Conservation (phyloP, 148 eudicot species). For the Chenopodium berlandieri region DNA sequence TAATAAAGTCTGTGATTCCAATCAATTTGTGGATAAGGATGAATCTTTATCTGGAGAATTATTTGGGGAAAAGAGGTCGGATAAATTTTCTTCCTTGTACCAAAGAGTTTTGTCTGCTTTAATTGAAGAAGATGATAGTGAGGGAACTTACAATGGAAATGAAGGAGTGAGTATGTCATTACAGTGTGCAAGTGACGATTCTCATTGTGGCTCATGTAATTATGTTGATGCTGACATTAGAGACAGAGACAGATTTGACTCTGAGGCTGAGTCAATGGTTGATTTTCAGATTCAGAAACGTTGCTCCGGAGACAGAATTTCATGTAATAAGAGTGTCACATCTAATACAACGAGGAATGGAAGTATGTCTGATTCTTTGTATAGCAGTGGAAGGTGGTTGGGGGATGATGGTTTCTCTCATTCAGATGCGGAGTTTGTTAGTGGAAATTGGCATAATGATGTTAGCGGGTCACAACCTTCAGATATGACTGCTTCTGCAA, state of each 20-base stretch:
- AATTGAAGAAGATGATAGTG: slow-evolving; percentile 57
- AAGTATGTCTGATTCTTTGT: slow-evolving; percentile 51
- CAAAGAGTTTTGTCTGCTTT: slow-evolving; percentile 58
- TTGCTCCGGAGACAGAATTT: slow-evolving; percentile 42
- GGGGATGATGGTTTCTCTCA: slow-evolving; percentile 51
- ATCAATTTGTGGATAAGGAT: slow-evolving; percentile 26
- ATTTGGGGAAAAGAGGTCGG: slow-evolving; percentile 29
- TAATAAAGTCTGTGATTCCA: slow-evolving; percentile 19
- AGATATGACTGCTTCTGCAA: slow-evolving; percentile 23
- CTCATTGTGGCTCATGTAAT: slow-evolving; percentile 57
- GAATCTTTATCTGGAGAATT: slow-evolving; percentile 26
- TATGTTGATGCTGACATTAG: slow-evolving; percentile 45
- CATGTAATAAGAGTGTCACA: slow-evolving; percentile 49
- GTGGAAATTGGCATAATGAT: slow-evolving; percentile 44
- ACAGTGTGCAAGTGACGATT: slow-evolving; percentile 58
- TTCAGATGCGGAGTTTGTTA: slow-evolving; percentile 52
- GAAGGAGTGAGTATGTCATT: slow-evolving; percentile 44
- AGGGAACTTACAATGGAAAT: slow-evolving; percentile 34
- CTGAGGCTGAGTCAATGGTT: slow-evolving; percentile 50
- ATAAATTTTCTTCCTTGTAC: slow-evolving; percentile 41
- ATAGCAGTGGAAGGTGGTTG: slow-evolving; percentile 59
- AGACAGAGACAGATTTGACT: slow-evolving; percentile 52
- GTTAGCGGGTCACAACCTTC: slow-evolving; percentile 30
- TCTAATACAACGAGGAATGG: slow-evolving; percentile 45
- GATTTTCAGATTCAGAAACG: slow-evolving; percentile 43